Percentiles rank a stretch among this genome's conserved stretches.
Evolutionary conservation across 345 rosid genomes (phyloP).

Genomic region (Corchorus capsularis): DNA sequence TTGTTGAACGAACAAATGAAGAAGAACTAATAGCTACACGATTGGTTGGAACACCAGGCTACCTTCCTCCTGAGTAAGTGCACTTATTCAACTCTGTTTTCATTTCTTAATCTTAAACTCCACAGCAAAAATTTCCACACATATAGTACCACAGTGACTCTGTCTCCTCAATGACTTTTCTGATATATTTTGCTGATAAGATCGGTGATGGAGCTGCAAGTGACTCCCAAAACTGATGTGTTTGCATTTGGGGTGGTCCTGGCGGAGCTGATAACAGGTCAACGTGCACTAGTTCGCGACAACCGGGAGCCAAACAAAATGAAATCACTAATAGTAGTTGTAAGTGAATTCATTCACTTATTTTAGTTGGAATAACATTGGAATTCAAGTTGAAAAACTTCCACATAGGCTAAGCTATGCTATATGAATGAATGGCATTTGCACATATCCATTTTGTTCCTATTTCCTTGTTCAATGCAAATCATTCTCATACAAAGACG

Average conservation of each 20-base stretch:
- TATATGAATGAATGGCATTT: background rate
- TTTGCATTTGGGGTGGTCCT: conserved; percentile 70
- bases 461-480: too few relatives aligned
- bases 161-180: background rate
- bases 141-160: background rate
- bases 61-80: conserved; percentile 67
- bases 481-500: too few relatives aligned
- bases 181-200: conserved; percentile 27
- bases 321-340: conserved; percentile 52
- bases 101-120: background rate
- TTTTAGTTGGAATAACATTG: background rate
- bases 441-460: background rate
- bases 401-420: background rate
- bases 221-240: conserved; percentile 62
- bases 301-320: conserved; percentile 43
- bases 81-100: background rate
- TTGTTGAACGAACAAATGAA: conserved; percentile 51
- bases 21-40: conserved; percentile 59
- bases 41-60: conserved; percentile 73
- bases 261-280: conserved; percentile 68
- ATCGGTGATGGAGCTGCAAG: conserved; percentile 68
- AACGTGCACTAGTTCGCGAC: conserved; percentile 57
- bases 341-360: conserved; percentile 25
- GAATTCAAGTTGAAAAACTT: background rate
- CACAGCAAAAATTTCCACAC: background rate